Base-by-base conservation (phyloP, 192 early-diverging fungal genomes). In the Coemansia sp. region DNA sequence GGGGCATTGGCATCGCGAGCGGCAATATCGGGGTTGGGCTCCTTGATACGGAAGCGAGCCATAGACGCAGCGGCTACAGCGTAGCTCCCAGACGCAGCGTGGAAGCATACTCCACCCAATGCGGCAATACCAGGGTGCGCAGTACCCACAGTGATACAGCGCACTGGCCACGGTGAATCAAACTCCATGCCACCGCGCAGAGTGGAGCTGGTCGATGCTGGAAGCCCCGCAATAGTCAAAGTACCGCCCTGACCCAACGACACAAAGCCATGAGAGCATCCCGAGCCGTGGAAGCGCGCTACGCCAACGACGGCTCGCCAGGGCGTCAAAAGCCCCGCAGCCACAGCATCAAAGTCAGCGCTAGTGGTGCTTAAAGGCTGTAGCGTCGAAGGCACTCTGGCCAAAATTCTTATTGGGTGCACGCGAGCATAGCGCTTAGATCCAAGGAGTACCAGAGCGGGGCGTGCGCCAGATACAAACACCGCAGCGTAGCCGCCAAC, bases 81-180 rank as follows among this genome's bases (percentile, higher is more conserved):
- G 75, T 95, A 95, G 27, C 90, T 94, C 56, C 92, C 86, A 58
- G 92, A 91, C 40, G 86, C 71, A 22, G 91, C 85, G 67, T 99
- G 96, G 75, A 93, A 96, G 40, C 86, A 79, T 29, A 98, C 84
- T 29, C 91, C 88, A 64, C 93, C 90, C 56, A 78, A 71, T 13
- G 80, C 62, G 47, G 67, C 61, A 9, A 83, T 35, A 16, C 80
- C 80, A 24, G 62, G 41, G 43, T 77, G 74, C 18, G 61, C 61
- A 1, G 79, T 81, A 65, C 83, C 78, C 0, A 78, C 72, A 0
- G 75, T 73, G 9, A 81, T 69, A 43, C 67, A 65, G 35, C 78
- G 75, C 50, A 77, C 67, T 0, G 83, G 83, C 83, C 83, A 84
- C 13, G 78, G 53, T 18, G 76, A 59, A 56, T 82, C 76, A 62